A percentile compares a stretch with the other conserved stretches of the same genome.
These are phyloP conservation scores for Trichoderma parareesei DNA, from an alignment of 495 filamentous ascomycete genomes.

Conservation along the genomic window DNA sequence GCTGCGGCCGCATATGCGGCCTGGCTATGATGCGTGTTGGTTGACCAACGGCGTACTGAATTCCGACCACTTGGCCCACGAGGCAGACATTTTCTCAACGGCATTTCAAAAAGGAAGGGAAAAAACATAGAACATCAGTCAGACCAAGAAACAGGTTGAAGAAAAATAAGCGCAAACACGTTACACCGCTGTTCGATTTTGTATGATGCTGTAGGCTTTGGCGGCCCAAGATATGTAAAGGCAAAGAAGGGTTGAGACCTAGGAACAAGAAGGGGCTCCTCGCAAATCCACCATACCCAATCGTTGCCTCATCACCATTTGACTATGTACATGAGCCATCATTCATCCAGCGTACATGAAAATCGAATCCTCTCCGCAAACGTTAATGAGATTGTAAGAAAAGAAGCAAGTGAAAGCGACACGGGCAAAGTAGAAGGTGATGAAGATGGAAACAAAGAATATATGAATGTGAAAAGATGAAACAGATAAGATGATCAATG, in stretches of 20 bases:
- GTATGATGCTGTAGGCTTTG: constrained; percentile 1
- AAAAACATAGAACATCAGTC: background rate
- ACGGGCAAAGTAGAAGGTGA: no score
- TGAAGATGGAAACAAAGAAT: background rate
- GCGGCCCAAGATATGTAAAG: background rate
- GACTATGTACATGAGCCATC: background rate
- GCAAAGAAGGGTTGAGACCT: background rate
- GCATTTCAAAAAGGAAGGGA: background rate
- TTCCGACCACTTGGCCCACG: background rate
- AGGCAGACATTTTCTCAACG: background rate
- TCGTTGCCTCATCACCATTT: background rate
- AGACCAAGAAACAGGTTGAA: background rate
- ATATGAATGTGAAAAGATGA: background rate
- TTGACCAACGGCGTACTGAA: background rate
- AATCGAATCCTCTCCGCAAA: background rate
- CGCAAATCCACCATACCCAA: background rate
- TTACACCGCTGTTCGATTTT: background rate
- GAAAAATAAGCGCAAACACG: background rate
- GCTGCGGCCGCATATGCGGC: constrained; percentile 9
- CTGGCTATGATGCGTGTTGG: background rate
- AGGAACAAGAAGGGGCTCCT: background rate
- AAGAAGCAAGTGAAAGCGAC: background rate
- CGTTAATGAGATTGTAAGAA: background rate
- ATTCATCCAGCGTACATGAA: background rate
- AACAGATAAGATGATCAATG: background rate